A percentile compares a stretch with the other conserved stretches of the same genome.
Conservation (phyloP, 495 filamentous ascomycete genomes). For the Penicillium tannophilum region DNA sequence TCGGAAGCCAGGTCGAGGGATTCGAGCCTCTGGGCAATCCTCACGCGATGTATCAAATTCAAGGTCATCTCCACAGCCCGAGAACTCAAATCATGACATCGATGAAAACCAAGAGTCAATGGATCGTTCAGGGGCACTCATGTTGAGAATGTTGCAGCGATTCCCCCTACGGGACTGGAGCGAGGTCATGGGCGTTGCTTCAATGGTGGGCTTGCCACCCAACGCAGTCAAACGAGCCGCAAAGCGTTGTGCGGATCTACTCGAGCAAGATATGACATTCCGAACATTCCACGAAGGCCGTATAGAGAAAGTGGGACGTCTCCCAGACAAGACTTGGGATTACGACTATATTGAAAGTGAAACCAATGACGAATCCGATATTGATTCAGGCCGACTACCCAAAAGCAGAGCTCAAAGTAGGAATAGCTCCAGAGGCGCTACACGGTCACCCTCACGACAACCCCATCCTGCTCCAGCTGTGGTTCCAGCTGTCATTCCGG, state of each 20-base stretch:
- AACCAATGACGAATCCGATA: conserved; percentile 19
- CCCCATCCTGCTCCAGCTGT: not conserved
- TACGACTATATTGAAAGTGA: conserved; percentile 38
- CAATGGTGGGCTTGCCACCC: conserved; percentile 65
- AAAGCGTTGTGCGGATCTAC: conserved; percentile 69
- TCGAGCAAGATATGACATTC: conserved; percentile 65
- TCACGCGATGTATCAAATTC: conserved; percentile 15
- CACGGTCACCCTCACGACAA: not conserved
- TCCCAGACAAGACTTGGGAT: conserved; percentile 17
- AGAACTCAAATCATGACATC: conserved; percentile 12
- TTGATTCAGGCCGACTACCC: not conserved
- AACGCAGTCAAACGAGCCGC: conserved; percentile 64
- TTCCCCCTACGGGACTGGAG: conserved; percentile 73
- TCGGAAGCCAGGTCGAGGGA: conserved; percentile 22
- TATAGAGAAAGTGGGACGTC: conserved; percentile 24
- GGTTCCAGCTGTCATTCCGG: not conserved
- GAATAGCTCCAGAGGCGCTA: not conserved
- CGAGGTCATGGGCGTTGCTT: conserved; percentile 73
- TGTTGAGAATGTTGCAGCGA: not conserved
- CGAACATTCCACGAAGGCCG: conserved; percentile 53
- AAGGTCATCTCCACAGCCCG: conserved; percentile 3
- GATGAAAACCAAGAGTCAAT: not conserved
- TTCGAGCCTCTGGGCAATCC: not conserved
- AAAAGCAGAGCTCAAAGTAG: not conserved
- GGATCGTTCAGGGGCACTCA: conserved; percentile 3